These are phyloP conservation scores for Xylaria sp. DNA, from an alignment of 2,329 filamentous ascomycete species.

Conservation along the genomic window DNA sequence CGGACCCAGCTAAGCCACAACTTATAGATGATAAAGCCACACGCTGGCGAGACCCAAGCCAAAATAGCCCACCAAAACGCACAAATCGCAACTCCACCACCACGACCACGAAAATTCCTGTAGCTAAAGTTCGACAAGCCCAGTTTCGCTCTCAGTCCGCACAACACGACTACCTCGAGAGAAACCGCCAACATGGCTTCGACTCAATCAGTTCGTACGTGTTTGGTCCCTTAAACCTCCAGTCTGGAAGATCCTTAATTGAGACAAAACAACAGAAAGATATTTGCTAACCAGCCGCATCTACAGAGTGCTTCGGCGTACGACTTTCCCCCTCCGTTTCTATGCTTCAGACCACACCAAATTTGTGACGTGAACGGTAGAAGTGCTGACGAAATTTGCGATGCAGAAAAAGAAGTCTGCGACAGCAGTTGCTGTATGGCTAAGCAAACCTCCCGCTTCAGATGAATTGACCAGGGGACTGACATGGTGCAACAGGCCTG, in stretches of 20 bases:
- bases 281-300: constrained; percentile 28
- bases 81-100: constrained; percentile 39
- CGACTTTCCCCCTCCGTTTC: constrained; percentile 15
- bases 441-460: neutral
- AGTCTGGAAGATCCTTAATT: neutral
- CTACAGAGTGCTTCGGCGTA: constrained; percentile 39
- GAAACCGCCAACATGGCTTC: constrained; percentile 38
- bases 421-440: constrained; percentile 36
- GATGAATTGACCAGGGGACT: constrained; percentile 10
- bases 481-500: constrained; percentile 33
- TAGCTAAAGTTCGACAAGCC: constrained; percentile 37
- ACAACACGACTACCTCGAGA: constrained; percentile 29
- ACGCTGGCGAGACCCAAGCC: constrained; percentile 34
- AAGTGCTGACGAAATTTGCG: constrained; percentile 31
- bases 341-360: neutral
- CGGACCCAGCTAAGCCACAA: constrained; percentile 20
- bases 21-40: constrained; percentile 19
- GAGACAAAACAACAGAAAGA: neutral
- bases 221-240: neutral
- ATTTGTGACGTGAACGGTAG: neutral
- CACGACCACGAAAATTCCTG: constrained; percentile 36
- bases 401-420: constrained; percentile 38
- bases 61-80: constrained; percentile 35
- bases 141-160: constrained; percentile 30
- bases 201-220: constrained; percentile 38